Base-by-base conservation (phyloP, 768 basidiomycete genomes). In the Calocybe indica region DNA sequence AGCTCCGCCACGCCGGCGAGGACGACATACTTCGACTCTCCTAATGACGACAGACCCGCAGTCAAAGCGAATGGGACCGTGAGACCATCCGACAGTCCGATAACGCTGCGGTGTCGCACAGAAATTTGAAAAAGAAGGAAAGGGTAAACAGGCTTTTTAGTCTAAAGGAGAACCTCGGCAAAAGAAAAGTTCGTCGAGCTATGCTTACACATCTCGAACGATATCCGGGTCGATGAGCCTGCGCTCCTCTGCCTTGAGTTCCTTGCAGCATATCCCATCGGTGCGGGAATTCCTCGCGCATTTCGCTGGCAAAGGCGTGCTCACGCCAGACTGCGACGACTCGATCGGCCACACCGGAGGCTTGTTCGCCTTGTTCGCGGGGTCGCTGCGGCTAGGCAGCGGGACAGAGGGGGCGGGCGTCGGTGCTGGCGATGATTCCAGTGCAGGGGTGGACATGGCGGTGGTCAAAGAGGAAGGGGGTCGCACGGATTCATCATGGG, bases 1-100 rank as follows among this genome's bases (percentile, higher is more conserved):
- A 99, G 84, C 63, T 99, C 96, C 1, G 96, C 95, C 33, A 96
- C 70, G 11, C 96, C 96, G 46, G 92, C 95, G 29, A 95, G 78
- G 42, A 95, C 86, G 52, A 99, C 96, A n/a, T 97, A 76, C 46
- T 76, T 82, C 6, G 91, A 92, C 50, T 88, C 83, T 40, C 94
- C 94, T 35, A 96, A 76, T 8, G 92, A 86, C 8, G 89, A 88
- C 22, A 94, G 77, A 47, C 92, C 92, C 5, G 92, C 92, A 2
- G 92, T 81, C 35, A 95, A 70, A 7, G 92, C 92, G 61, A 95
- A 95, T 0, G 92, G 92, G 1, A 95, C 91, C 0, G 92, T 94
- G 43, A 93, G 69, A 6, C 92, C 91, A 57, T 93, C 91, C 0
- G 87, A 88, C 7, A 92, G 80, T n/a, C 92, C 92, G 51, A 92